Base-by-base conservation (phyloP, 768 basidiomycete genomes). In the Kwoniella heveanensis region DNA sequence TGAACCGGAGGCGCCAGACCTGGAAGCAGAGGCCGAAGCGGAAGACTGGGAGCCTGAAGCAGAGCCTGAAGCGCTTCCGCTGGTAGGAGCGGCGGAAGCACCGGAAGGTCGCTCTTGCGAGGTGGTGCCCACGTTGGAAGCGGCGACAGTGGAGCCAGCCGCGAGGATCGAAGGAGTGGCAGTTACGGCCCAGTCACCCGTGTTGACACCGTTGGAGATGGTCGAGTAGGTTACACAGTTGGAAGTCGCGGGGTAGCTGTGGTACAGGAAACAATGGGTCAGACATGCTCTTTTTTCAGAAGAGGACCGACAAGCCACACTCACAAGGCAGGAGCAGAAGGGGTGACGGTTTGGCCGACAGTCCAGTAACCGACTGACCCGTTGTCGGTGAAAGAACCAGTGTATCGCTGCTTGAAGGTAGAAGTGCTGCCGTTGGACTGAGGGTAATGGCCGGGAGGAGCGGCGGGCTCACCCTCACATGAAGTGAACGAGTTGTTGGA, bases 61-160 rank as follows among this genome's bases (percentile, higher is more conserved):
- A 22, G 82, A 82, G 81, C 90, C 91, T 9, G 82, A 79, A 17
- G 85, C 87, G 7, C 85, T 86, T 26, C 77, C 66, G 9, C 79
- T 71, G 79, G 58, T 32, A 8, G 30, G 21, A 10, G 54, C 54
- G 26, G 62, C 30, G 13, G 68, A 67, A 30, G 50, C 61, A 25
- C 57, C 58, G 39, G 56, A 47, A 27, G 63, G 52, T 59, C 51
- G 49, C 15, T 57, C 29, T 54, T 53, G 50, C 10, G 68, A 67
- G 27, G 68, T 73, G 13, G 71, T 55, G 8, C 61, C 61, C 50
- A 68, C 68, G 39, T 44, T 44, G 25, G 64, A 46, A 21, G 50
- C 67, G 24, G 69, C 56, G 26, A 54, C 55, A 32, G 70, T 69
- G 29, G 54, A 54, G 4, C 69, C 69, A 27, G 57, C 54, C 4